These are phyloP conservation scores for Caloboletus inedulis DNA, from an alignment of 1,284 basidiomycete species.

Conservation along the genomic window DNA sequence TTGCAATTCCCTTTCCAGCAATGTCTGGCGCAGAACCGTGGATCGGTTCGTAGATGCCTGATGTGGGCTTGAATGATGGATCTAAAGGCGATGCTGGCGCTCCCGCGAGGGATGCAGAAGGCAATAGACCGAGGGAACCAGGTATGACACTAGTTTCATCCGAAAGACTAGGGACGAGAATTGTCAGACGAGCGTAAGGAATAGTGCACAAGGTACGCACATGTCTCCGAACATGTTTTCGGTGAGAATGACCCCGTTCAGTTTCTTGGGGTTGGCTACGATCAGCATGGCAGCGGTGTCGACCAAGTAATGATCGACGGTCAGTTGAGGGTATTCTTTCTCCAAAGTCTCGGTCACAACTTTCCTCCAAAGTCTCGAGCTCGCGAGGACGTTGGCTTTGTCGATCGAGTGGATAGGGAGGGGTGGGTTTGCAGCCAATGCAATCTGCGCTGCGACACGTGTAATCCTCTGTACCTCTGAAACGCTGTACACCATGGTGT, in stretches of 20 bases:
- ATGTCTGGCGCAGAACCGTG: constrained; percentile 97
- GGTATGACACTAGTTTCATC: constrained; percentile 98
- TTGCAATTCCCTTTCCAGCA: constrained; percentile 92
- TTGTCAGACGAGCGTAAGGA: constrained; percentile 3
- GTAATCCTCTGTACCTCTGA: constrained; percentile 93
- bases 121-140: constrained; percentile 93
- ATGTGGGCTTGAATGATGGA: constrained; percentile 67
- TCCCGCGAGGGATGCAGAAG: constrained; percentile 93
- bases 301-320: constrained; percentile 88
- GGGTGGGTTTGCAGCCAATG: constrained; percentile 80
- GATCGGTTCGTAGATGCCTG: constrained; percentile 95
- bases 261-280: constrained; percentile 86
- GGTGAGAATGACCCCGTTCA: constrained; percentile 94
- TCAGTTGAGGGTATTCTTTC: constrained; percentile 83
- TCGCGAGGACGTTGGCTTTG: constrained; percentile 98
- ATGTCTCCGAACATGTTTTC: constrained; percentile 98
- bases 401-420: constrained; percentile 92
- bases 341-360: constrained; percentile 82
- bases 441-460: constrained; percentile 92
- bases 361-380: constrained; percentile 91
- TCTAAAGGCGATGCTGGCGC: constrained; percentile 74
- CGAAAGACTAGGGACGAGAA: constrained; percentile 63
- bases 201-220: constrained; percentile 46
- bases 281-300: constrained; percentile 98
- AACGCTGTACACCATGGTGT: constrained; percentile 91